These are phyloP conservation scores for Cyclanthera cordifolia DNA, from an alignment of 306 rosid species.

Conservation along the genomic window DNA sequence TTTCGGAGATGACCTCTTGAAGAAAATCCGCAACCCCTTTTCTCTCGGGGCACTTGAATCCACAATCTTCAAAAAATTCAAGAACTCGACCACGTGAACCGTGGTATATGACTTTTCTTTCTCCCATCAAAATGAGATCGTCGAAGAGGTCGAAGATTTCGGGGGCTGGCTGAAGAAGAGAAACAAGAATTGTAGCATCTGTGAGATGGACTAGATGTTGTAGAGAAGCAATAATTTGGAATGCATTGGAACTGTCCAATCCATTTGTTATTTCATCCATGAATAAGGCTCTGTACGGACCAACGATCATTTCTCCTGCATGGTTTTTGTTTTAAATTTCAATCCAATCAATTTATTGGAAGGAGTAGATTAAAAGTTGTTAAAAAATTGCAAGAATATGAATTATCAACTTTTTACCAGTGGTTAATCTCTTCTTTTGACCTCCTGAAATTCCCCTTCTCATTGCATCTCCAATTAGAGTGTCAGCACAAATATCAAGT, in stretches of 20 bases:
- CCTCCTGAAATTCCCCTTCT: conserved; percentile 22
- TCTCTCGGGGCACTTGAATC: conserved; percentile 37
- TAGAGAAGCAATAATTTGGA: conserved; percentile 28
- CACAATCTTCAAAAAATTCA: conserved; percentile 32
- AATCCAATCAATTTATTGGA: too few species aligned
- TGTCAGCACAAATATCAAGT: conserved; percentile 37
- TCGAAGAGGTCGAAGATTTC: conserved; percentile 40
- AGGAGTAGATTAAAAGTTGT: too few species aligned
- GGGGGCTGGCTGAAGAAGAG: conserved; percentile 50
- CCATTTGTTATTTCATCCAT: conserved; percentile 42
- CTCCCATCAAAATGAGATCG: conserved; percentile 31
- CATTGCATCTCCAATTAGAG: conserved; percentile 26
- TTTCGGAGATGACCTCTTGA: conserved; percentile 33
- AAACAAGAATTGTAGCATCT: conserved; percentile 26
- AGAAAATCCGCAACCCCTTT: conserved; percentile 37
- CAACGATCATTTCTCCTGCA: conserved; percentile 37
- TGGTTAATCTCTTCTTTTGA: conserved; percentile 39
- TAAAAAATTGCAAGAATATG: too few species aligned
- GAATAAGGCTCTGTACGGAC: conserved; percentile 30
- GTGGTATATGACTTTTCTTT: conserved; percentile 32
- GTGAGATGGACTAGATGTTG: conserved; percentile 29
- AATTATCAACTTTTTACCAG: too few species aligned
- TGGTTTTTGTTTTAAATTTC: too few species aligned
- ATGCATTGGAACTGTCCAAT: conserved; percentile 33
- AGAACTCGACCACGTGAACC: conserved; percentile 34